A percentile compares a stretch with the other conserved stretches of the same genome.
Conservation (phyloP, 108 stramenopile genomes). For the Thalassiosira profunda region DNA sequence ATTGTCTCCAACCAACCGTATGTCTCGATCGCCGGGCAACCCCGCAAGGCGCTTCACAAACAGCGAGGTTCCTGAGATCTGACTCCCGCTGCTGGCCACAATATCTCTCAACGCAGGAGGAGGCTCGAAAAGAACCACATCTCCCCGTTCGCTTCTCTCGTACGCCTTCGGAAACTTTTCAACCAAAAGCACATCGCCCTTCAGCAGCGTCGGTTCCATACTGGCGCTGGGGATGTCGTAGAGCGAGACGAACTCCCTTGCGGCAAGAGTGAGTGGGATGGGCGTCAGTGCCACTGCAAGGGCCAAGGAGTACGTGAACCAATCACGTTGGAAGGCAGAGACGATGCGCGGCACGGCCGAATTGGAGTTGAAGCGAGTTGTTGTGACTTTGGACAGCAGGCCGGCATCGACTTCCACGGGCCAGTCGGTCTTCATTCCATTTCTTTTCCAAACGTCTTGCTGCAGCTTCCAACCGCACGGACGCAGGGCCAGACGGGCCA, state of each 20-base stretch:
- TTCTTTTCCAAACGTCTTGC: constrained; percentile 42
- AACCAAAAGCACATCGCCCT: constrained; percentile 55
- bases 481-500: constrained; percentile 46
- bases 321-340: constrained; percentile 55
- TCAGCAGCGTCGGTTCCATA: constrained; percentile 58
- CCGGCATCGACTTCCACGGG: constrained; percentile 52
- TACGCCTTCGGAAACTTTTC: constrained; percentile 55
- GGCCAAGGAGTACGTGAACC: constrained; percentile 28
- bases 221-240: constrained; percentile 50
- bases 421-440: constrained; percentile 45
- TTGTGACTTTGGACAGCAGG: constrained; percentile 22
- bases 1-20: constrained; percentile 22
- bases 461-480: constrained; percentile 65
- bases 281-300: constrained; percentile 51
- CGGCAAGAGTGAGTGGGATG: constrained; percentile 33
- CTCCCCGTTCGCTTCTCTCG: constrained; percentile 38
- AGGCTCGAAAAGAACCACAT: constrained; percentile 61
- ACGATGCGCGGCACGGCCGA: constrained; percentile 45
- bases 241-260: constrained; percentile 37
- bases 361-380: constrained; percentile 47
- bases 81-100: constrained; percentile 31
- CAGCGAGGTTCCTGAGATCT: constrained; percentile 36
- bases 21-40: constrained; percentile 40
- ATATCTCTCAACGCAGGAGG: constrained; percentile 48
- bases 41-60: constrained; percentile 52